These are phyloP conservation scores for Lactarius sp. DNA, from an alignment of 768 basidiomycete species.

Conservation along the genomic window DNA sequence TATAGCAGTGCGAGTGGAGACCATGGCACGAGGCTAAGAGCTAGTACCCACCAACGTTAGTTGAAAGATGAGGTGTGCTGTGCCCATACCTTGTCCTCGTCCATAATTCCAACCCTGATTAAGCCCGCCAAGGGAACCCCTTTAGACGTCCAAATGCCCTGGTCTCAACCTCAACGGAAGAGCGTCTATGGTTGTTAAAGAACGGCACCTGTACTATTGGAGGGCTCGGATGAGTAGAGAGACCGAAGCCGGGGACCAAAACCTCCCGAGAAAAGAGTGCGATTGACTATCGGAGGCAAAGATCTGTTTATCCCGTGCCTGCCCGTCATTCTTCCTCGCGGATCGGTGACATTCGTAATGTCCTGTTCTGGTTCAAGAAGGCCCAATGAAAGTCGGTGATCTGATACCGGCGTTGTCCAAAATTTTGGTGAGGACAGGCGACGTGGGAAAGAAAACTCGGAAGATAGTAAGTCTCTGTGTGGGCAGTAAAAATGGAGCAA, in stretches of 20 bases:
- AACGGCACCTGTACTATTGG: not conserved
- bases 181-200: not conserved
- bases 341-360: not conserved
- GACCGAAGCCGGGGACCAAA: not conserved
- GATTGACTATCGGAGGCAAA: not conserved
- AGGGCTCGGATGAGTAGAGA: not conserved
- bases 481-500: too few relatives aligned
- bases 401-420: not conserved
- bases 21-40: conserved; percentile 2
- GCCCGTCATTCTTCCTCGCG: not conserved
- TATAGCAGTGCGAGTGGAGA: not conserved
- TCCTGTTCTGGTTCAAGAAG: not conserved
- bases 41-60: not conserved
- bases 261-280: not conserved
- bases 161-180: not conserved
- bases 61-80: not conserved
- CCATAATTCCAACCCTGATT: not conserved
- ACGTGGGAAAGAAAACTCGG: too few relatives aligned
- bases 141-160: not conserved
- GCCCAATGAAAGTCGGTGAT: not conserved
- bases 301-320: not conserved
- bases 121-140: not conserved
- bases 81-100: not conserved
- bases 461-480: too few relatives aligned
- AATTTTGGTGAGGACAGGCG: not conserved